These are phyloP conservation scores for Blepharisma stoltei DNA, from an alignment of 73 alveolate species.

Conservation along the genomic window DNA sequence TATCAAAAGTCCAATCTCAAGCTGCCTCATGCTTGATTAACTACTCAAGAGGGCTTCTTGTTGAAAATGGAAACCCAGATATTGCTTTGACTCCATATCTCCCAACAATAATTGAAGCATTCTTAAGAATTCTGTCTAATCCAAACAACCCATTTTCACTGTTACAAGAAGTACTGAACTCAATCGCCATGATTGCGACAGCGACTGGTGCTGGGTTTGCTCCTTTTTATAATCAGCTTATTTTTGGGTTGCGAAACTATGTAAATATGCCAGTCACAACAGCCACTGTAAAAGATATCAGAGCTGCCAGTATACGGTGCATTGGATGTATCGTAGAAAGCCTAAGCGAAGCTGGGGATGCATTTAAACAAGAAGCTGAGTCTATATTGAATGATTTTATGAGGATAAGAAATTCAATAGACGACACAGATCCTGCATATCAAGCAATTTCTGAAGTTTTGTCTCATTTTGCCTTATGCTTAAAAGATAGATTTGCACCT, in stretches of 20 bases:
- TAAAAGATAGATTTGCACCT: background rate
- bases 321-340: background rate
- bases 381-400: background rate
- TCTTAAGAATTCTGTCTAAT: background rate
- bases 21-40: constrained; percentile 1
- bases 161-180: background rate
- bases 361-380: background rate
- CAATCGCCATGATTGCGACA: constrained; percentile 7
- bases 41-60: constrained; percentile 18
- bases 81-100: background rate
- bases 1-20: background rate
- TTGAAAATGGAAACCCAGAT: background rate
- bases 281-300: background rate
- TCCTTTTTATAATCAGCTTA: constrained; percentile 1
- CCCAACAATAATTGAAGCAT: background rate
- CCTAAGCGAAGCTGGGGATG: background rate
- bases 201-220: constrained; percentile 2
- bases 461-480: constrained; percentile 13
- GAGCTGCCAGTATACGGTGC: constrained; percentile 10
- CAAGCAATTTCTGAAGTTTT: background rate
- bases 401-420: background rate
- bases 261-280: background rate
- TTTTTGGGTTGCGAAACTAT: background rate
- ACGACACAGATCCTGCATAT: constrained; percentile 8
- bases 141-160: background rate